Evolutionary conservation across 78 protist species (phyloP), one percentile per base, ranked within the genome.

Genomic region (Dictyostelium purpureum): DNA sequence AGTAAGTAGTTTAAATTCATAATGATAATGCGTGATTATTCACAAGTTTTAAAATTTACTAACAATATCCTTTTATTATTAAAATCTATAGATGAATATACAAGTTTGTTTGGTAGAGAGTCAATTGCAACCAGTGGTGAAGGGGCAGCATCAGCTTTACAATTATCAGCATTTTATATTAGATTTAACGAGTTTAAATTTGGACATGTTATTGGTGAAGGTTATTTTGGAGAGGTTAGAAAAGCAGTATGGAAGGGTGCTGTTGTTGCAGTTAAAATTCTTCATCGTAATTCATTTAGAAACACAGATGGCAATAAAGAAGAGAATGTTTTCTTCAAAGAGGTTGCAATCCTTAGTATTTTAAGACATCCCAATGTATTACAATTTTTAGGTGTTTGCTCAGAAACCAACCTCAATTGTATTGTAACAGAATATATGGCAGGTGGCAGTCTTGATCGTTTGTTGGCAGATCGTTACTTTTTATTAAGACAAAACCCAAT

Each of bases 201-300:
- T 85, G 92, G 92, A 9, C 79, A 90, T 24, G 47, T 90, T 0
- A 79, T 90, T 42, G 94, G 94, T 26, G 89, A 70, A 4, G 94
- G 94, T 33, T 90, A 81, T 52, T 90, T 90, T 79, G 94, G 94
- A 19, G 89, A 90, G 37, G 94, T 90, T 33, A 77, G 77, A 57
- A 90, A 81, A 26, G 94, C 94, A 0, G 75, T 70, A 51, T 90
- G 94, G 94, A 90, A 90, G 18, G 94, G 94, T 38, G 94, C 94
- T 2, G 47, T 75, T 18, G 94, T 90, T 14, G 94, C 94, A 24
- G 89, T 90, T 9, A 90, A 90, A 76, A 65, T 90, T 16, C 19
- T 88, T 4, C 89, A 79, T n/a, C 19, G 94, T 35, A 79, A 88
- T 51, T 38, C 69, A 21, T 79, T 75, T 71, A 75, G 94, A 63